Conservation (phyloP, 2,329 filamentous ascomycete species). For the Aulographum hederae region DNA sequence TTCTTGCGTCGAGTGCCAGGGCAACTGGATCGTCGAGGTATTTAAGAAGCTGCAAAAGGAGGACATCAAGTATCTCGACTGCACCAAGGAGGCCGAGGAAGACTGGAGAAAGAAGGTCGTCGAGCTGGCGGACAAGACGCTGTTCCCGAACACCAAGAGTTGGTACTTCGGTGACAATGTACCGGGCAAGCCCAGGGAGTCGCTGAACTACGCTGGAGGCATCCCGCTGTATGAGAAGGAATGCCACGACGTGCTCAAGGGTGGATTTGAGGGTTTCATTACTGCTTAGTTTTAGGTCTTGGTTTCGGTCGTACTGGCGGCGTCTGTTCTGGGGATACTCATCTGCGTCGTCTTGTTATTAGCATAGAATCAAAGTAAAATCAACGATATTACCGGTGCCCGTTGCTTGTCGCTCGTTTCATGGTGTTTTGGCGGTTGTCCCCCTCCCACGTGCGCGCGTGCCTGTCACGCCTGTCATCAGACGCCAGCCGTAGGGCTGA, state of each 20-base stretch:
- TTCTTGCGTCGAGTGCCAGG: conserved; percentile 20
- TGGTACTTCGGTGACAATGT: conserved; percentile 29
- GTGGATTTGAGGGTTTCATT: neutral
- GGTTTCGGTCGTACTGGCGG: too few species aligned
- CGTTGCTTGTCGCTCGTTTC: too few species aligned
- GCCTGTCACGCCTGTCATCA: too few species aligned
- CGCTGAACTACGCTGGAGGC: conserved; percentile 25
- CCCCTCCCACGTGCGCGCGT: too few species aligned
- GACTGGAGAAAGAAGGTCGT: conserved; percentile 22
- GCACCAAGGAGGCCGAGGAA: conserved; percentile 22
- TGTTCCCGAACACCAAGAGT: conserved; percentile 21
- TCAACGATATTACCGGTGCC: too few species aligned
- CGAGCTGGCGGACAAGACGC: conserved; percentile 20
- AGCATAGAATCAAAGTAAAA: too few species aligned
- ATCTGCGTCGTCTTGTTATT: too few species aligned
- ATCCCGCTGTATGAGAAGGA: conserved; percentile 12
- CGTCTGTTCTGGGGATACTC: too few species aligned
- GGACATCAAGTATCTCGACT: conserved; percentile 20
- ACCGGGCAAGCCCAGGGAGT: conserved; percentile 26
- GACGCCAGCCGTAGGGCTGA: too few species aligned
- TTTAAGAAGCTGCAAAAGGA: conserved; percentile 20
- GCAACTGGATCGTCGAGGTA: conserved; percentile 25
- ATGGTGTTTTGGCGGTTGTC: too few species aligned
- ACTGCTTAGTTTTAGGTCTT: too few species aligned
- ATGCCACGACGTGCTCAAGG: neutral